Conservation (phyloP, 2,329 filamentous ascomycete genomes). For the Claviceps sp. region DNA sequence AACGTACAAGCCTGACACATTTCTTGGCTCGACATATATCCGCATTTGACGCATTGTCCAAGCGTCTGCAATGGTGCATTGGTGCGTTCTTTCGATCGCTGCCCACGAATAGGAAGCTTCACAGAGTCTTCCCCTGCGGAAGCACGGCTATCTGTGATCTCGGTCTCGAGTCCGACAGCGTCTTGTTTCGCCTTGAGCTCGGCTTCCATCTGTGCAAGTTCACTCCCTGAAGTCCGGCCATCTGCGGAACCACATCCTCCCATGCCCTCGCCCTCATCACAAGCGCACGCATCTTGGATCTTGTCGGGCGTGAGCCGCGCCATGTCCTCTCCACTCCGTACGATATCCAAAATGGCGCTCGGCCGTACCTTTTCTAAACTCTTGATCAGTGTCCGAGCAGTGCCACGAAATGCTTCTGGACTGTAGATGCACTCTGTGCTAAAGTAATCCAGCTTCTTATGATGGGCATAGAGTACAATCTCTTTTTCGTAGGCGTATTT, state of each 20-base stretch:
- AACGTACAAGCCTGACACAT: constrained; percentile 90
- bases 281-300: constrained; percentile 20
- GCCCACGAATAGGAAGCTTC: constrained; percentile 20
- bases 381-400: constrained; percentile 83
- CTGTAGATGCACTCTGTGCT: constrained; percentile 98
- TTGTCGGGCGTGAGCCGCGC: constrained; percentile 49
- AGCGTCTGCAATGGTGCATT: constrained; percentile 52
- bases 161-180: constrained; percentile 17
- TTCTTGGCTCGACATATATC: constrained; percentile 88
- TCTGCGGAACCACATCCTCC: constrained; percentile 60
- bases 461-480: constrained; percentile 93
- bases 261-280: constrained; percentile 23
- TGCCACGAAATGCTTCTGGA: constrained; percentile 89
- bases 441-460: constrained; percentile 96
- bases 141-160: constrained; percentile 16
- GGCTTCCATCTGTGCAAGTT: constrained; percentile 74
- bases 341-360: constrained; percentile 88
- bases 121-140: constrained; percentile 15
- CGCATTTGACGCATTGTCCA: constrained; percentile 74
- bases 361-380: constrained; percentile 86
- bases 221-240: constrained; percentile 52
- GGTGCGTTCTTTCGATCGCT: constrained; percentile 15
- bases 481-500: constrained; percentile 99
- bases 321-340: constrained; percentile 93
- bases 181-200: constrained; percentile 10